phyloP scores from a whole-genome alignment of 169 alveolate genomes.

The Eimeria sp. region DNA sequence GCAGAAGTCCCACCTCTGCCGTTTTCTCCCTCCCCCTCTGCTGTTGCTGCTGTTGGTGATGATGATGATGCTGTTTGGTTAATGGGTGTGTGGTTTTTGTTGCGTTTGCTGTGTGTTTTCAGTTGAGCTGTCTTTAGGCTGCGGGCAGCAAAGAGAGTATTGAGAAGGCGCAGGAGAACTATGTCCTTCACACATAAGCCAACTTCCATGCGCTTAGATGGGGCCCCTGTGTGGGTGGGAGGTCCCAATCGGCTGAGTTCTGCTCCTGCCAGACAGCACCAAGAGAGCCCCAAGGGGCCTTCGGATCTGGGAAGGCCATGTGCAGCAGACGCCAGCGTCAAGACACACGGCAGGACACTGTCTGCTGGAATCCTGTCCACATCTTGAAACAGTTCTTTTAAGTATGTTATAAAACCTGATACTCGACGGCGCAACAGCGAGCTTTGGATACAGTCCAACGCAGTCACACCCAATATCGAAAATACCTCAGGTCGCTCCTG shows the following conservation, averaged over 20 bases:
- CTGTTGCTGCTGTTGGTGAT: conserved; percentile 17
- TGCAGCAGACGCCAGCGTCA: conserved; percentile 21
- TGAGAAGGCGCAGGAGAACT: not conserved
- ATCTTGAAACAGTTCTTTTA: not conserved
- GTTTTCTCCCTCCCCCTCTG: not conserved
- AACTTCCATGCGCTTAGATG: not conserved
- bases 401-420: not conserved
- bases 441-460: too few species aligned
- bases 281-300: not conserved
- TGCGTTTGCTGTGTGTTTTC: not conserved
- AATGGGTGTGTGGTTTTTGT: not conserved
- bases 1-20: too few species aligned
- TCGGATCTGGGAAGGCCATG: not conserved
- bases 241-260: not conserved
- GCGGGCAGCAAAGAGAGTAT: not conserved
- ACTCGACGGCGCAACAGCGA: too few species aligned
- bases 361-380: not conserved
- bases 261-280: conserved; percentile 38
- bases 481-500: too few species aligned
- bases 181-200: not conserved
- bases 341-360: not conserved
- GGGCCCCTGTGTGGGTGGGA: not conserved
- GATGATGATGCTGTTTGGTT: not conserved
- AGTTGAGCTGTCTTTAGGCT: not conserved
- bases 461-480: too few species aligned